Percentiles rank a stretch among this genome's conserved stretches.
These are phyloP conservation scores for Cercospora sp. DNA, from an alignment of 2,329 filamentous ascomycete species.

Conservation along the genomic window DNA sequence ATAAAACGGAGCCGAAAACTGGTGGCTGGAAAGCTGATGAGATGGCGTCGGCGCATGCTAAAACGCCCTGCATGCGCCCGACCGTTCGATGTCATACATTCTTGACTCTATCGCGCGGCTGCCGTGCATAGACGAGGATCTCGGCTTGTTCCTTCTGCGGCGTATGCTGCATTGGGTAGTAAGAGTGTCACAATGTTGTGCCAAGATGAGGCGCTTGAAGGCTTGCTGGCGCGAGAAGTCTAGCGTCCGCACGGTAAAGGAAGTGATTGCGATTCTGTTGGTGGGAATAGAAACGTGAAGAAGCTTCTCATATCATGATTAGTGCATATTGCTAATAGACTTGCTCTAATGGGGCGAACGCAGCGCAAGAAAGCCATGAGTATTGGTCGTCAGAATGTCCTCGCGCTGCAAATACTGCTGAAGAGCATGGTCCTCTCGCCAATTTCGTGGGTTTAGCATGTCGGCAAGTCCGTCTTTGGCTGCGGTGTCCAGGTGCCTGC, in stretches of 20 bases:
- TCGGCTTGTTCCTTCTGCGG: neutral
- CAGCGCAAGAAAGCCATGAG: neutral
- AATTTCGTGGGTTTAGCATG: conserved; percentile 22
- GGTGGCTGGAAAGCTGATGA: no score
- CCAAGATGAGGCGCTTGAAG: neutral
- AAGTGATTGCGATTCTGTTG: neutral
- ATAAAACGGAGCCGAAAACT: neutral
- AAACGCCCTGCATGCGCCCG: neutral
- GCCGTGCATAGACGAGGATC: neutral
- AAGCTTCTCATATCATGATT: neutral
- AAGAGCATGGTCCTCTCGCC: conserved; percentile 27
- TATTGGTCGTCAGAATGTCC: conserved; percentile 19
- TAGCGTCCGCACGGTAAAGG: neutral
- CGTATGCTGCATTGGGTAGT: neutral
- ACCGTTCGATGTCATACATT: neutral
- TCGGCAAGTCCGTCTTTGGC: conserved; percentile 29
- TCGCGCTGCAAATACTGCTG: conserved; percentile 45
- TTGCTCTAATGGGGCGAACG: neutral
- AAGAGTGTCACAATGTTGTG: neutral
- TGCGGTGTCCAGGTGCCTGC: conserved; percentile 71
- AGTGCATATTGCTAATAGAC: neutral
- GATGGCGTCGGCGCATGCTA: neutral
- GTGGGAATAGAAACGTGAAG: neutral
- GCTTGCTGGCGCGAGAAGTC: neutral
- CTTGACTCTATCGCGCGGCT: neutral